These are phyloP conservation scores for Dipteronia dyeriana DNA, from an alignment of 345 rosid genomes.

Conservation along the genomic window DNA sequence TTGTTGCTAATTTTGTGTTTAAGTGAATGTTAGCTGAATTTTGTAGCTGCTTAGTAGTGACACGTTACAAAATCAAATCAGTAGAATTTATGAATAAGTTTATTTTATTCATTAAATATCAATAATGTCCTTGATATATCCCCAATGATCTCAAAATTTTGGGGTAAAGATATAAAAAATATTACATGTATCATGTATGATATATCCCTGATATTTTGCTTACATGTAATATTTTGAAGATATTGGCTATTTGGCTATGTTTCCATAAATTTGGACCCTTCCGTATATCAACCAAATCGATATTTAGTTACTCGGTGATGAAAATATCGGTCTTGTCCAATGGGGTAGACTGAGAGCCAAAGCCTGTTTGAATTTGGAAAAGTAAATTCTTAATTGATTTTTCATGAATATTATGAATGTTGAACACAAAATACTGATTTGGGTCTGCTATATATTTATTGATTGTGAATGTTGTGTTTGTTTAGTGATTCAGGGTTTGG, in stretches of 20 bases:
- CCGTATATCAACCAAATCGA: no score
- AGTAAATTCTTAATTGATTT: background rate
- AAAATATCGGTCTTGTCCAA: background rate
- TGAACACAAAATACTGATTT: background rate
- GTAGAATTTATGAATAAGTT: background rate
- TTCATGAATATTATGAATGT: background rate
- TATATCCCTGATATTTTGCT: no score
- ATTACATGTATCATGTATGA: no score
- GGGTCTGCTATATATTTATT: constrained; percentile 4
- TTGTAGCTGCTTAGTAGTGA: background rate
- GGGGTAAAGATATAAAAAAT: background rate
- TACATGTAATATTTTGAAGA: no score
- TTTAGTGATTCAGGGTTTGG: constrained; percentile 95
- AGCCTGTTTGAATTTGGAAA: background rate
- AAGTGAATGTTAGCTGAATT: background rate
- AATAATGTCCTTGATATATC: background rate
- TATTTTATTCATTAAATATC: no score
- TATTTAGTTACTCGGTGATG: background rate
- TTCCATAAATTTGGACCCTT: no score
- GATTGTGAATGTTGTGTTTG: constrained; percentile 21
- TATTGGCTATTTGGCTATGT: no score
- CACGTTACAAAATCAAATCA: background rate
- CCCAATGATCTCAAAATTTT: background rate
- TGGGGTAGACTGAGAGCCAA: background rate
- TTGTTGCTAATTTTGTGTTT: background rate